Evolutionary conservation across 345 rosid species (phyloP).

Genomic region (Syzygium aqueum): DNA sequence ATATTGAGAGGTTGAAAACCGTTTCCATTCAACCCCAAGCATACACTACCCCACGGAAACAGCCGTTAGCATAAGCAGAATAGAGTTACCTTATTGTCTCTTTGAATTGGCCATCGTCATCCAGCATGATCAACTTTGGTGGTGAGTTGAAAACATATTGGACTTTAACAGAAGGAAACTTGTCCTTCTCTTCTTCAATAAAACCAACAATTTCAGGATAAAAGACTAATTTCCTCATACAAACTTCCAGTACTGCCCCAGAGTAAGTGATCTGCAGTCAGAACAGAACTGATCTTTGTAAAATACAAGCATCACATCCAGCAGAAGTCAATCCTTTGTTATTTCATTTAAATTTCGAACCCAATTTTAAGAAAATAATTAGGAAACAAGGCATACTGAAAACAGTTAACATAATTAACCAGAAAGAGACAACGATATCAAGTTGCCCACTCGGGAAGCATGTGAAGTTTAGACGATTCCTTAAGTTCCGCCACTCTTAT

Average conservation of each 20-base stretch:
- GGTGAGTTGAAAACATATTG: slow-evolving; percentile 87
- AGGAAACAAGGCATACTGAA: neutral
- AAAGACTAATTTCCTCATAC: slow-evolving; percentile 91
- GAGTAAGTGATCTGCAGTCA: slow-evolving; percentile 61
- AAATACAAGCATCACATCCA: neutral
- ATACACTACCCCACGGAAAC: neutral
- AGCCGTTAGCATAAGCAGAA: neutral
- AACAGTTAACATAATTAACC: neutral
- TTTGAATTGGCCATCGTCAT: slow-evolving; percentile 63
- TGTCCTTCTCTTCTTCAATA: slow-evolving; percentile 87
- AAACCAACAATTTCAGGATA: slow-evolving; percentile 87
- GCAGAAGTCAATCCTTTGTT: neutral
- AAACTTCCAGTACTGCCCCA: slow-evolving; percentile 82
- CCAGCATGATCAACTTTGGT: slow-evolving; percentile 85
- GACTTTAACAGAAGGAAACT: slow-evolving; percentile 59
- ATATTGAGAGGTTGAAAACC: neutral
- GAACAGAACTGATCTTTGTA: neutral
- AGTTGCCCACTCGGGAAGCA: neutral
- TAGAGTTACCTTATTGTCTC: slow-evolving; percentile 56
- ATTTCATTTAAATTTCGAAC: neutral
- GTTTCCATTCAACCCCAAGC: neutral
- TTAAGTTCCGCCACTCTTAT: neutral
- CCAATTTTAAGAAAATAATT: neutral
- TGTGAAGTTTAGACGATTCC: neutral
- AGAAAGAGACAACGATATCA: neutral